Base-by-base conservation (phyloP, 2,329 filamentous ascomycete species). In the Neurospora sp. region DNA sequence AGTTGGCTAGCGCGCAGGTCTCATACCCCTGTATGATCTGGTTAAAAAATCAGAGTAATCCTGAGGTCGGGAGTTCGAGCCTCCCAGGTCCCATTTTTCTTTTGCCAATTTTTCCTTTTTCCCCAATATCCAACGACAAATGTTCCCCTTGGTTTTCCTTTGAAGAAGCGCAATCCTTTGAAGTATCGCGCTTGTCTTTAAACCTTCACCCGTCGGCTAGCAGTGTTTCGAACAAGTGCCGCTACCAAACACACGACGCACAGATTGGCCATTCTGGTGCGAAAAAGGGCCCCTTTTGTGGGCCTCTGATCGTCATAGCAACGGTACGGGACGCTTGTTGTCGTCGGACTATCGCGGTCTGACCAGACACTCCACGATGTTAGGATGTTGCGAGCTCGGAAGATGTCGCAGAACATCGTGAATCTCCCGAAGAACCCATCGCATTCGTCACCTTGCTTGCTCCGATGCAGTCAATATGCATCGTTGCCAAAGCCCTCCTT, bases 1-100 rank as follows among this genome's bases (percentile, higher is more conserved):
- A 75, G 74, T 74, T 75, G 74, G 74, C 38, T 74, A 75, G 74
- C 72, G 74, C 74, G 74, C 71, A 72, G 73, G 74, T 75, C 74
- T 75, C 74, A 75, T 75, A 75, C 11, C 28, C 23, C n/a, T 67
- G 67, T 72, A 72, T 75, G 74, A 75, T 72, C 70, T 71, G 69
- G 62, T 70, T 69, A 69, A 65, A 57, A 72, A 66, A 69, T 62
- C 69, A 66, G 71, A 71, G 73, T 66, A 38, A 75, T 75, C 74
- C 73, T 73, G 71, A 75, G 74, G 74, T 75, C 74, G 74, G 75
- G 74, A 76, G 74, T 76, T 76, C 74, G 74, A 76, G 71, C 74
- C 74, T 76, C 74, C 75, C 74, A 73, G 70, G 74, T 74, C 72
- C 70, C 74, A 75, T 68, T n/a, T 68, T n/a, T 43, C 28, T 69